Conservation (phyloP, 2,329 filamentous ascomycete genomes). For the Cercospora sp. region DNA sequence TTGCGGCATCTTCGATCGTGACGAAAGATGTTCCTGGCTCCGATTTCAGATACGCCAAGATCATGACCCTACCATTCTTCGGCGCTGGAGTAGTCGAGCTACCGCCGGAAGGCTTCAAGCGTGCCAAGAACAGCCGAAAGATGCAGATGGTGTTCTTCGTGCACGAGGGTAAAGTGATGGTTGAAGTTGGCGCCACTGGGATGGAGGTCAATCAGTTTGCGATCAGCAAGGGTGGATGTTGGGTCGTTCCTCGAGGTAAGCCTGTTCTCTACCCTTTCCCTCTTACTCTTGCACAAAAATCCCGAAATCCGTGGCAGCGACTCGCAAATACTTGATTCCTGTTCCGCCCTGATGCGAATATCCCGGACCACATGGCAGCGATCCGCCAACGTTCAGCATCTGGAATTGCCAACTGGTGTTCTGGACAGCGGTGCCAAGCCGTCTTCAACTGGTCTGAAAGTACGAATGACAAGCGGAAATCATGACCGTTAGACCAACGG, state of each 20-base stretch:
- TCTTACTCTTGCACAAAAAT: not conserved
- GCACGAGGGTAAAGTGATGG: slow-evolving; percentile 75
- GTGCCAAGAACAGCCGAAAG: slow-evolving; percentile 85
- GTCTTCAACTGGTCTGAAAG: too few species aligned
- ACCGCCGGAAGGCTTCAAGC: slow-evolving; percentile 78
- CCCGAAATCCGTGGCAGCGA: not conserved
- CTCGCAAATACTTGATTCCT: not conserved
- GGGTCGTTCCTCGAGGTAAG: slow-evolving; percentile 92
- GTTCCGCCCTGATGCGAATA: not conserved
- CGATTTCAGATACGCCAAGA: slow-evolving; percentile 85
- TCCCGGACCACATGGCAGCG: not conserved
- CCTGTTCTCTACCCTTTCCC: slow-evolving; percentile 24
- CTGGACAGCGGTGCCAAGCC: slow-evolving; percentile 1
- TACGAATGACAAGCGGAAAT: not conserved
- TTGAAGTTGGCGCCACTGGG: slow-evolving; percentile 59
- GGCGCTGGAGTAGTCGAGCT: slow-evolving; percentile 88
- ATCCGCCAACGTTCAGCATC: not conserved
- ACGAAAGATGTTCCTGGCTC: slow-evolving; percentile 62
- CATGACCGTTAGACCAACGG: not conserved
- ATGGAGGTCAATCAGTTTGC: slow-evolving; percentile 69
- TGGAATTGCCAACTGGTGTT: not conserved
- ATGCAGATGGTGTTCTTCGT: slow-evolving; percentile 99
- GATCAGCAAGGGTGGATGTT: slow-evolving; percentile 84
- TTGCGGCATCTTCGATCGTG: slow-evolving; percentile 57
- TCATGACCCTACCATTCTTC: slow-evolving; percentile 80